A percentile compares a stretch with the other conserved stretches of the same genome.
phyloP scores from a whole-genome alignment of 2,329 filamentous ascomycete genomes.

The Claviceps arundinis region DNA sequence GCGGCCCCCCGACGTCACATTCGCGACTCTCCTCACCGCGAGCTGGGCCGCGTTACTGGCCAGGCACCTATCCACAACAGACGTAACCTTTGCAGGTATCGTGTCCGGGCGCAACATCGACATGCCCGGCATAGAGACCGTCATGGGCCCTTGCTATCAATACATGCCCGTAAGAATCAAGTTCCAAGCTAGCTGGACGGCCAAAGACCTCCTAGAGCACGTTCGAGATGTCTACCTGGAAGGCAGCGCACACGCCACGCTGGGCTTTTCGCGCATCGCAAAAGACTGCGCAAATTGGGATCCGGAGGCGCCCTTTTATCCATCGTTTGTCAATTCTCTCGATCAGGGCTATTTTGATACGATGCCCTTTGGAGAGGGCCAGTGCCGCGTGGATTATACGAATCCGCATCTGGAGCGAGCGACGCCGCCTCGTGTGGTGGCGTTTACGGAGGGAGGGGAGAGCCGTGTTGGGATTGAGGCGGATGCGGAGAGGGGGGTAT shows the following conservation, averaged over 20 bases:
- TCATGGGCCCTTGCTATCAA: conserved; percentile 18
- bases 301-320: conserved; percentile 9
- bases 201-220: conserved; percentile 9
- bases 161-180: conserved; percentile 17
- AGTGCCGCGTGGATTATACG: conserved; percentile 15
- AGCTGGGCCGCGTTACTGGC: conserved; percentile 15
- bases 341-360: conserved; percentile 16
- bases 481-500: conserved; percentile 13
- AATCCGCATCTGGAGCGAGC: conserved; percentile 14
- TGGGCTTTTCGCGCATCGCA: conserved; percentile 12
- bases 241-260: conserved; percentile 12
- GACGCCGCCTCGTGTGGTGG: conserved; percentile 13
- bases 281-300: conserved; percentile 13
- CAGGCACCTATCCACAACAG: conserved; percentile 8
- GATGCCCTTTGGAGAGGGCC: conserved; percentile 14
- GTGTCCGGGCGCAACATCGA: conserved; percentile 15
- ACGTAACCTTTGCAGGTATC: conserved; percentile 16
- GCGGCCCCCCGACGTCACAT: conserved; percentile 13
- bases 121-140: conserved; percentile 10
- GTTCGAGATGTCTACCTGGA: conserved; percentile 13
- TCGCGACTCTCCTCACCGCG: conserved; percentile 15
- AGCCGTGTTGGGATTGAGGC: conserved; percentile 15
- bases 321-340: conserved; percentile 16
- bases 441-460: conserved; percentile 12
- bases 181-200: conserved; percentile 13